Conservation (phyloP, 2,329 filamentous ascomycete genomes). For the Dothiorella sarmentorum region DNA sequence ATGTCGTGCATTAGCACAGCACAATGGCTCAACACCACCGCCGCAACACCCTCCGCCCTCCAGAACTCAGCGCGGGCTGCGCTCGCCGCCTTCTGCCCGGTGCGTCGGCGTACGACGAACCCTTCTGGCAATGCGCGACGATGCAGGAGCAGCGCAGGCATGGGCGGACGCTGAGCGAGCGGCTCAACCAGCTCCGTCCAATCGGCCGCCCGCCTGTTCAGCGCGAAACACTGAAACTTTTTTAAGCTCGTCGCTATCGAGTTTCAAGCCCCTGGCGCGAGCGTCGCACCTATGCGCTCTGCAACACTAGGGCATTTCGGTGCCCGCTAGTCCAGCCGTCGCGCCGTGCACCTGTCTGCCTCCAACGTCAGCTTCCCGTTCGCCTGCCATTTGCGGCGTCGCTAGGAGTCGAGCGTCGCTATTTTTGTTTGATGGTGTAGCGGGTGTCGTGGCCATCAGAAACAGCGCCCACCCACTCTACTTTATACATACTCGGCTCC, state of each 20-base stretch:
- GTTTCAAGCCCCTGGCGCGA: conserved; percentile 16
- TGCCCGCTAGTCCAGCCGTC: conserved; percentile 18
- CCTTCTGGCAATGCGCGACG: conserved; percentile 16
- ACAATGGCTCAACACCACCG: conserved; percentile 18
- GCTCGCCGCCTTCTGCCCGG: conserved; percentile 12
- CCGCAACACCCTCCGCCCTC: neutral
- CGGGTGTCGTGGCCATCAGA: neutral
- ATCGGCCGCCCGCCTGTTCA: conserved; percentile 2
- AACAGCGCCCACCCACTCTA: neutral
- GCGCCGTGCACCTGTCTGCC: conserved; percentile 10
- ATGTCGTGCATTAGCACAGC: conserved; percentile 18
- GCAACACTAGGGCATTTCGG: conserved; percentile 13
- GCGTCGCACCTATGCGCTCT: conserved; percentile 14
- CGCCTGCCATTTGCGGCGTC: conserved; percentile 4
- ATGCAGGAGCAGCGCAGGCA: conserved; percentile 1
- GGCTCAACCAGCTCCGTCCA: conserved; percentile 16
- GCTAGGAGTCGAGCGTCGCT: neutral
- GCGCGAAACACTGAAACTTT: conserved; percentile 17
- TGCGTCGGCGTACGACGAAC: conserved; percentile 10
- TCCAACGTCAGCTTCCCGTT: conserved; percentile 10
- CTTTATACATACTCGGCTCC: conserved; percentile 18
- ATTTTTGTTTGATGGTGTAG: neutral
- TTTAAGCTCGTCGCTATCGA: conserved; percentile 16
- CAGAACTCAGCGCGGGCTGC: too few relatives aligned
- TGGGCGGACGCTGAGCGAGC: conserved; percentile 10